Evolutionary conservation across 2,329 filamentous ascomycete genomes (phyloP), one percentile per base, ranked within the genome.

Genomic region (Monilinia fructigena): DNA sequence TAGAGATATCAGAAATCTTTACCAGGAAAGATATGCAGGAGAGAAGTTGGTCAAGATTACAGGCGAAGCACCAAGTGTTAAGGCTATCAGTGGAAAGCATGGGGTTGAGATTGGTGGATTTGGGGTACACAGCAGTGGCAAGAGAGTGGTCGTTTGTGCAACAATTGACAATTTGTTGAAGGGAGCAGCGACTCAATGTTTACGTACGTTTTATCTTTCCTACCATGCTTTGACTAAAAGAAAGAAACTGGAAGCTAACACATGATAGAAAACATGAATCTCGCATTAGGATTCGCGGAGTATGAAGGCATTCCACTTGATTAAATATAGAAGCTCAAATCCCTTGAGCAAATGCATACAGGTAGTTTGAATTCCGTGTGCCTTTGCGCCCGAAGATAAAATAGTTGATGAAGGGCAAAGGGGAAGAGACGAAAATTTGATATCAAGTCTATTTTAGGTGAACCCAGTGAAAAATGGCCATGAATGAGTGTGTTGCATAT

Each of bases 161-260:
- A 96, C 91, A 3, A 97, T 97, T 74, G 93, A 97, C 79, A 97
- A 97, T 79, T 80, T 97, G 72, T 83, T 95, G 73, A 97, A 97
- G 86, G 93, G 93, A 68, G 93, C 93, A 64, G 91, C 91, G 8
- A 97, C 93, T 14, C 93, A 97, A 78, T 97, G 93, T 80, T 80
- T 97, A 77, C 93, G 89, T 92, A 84, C 84, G 89, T 89, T 61
- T 66, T 67, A 42, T 63, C 55, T 50, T 65, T 65, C 61, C 38
- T 28, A 60, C 16, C n/a, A 64, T 50, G 58, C n/a, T 65, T 72
- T 54, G 67, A 65, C n/a, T 40, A 26, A 18, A 20, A 16, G 4
- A 8, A 50, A 40, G 58, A 40, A 18, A 23, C 0, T 20, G 4
- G 8, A 26, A 50, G 8, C 58, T 61, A 50, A 61, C 31, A 40